Percentiles rank a stretch among this genome's conserved stretches.
Evolutionary conservation across 176 grass and related monocot species (phyloP).

Genomic region (Dendrocalamus sinicus): DNA sequence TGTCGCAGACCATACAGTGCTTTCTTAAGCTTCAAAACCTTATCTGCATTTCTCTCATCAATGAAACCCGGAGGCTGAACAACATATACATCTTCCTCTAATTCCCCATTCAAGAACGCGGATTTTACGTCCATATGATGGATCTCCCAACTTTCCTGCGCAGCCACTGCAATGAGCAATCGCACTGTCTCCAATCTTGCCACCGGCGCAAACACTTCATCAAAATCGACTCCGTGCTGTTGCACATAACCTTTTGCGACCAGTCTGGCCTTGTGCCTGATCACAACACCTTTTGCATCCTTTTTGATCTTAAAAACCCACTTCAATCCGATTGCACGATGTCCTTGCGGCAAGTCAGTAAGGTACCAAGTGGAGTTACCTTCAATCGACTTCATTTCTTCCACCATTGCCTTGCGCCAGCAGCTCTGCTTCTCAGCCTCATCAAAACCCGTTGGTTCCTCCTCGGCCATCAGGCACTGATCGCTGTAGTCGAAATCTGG

Average conservation of each 20-base stretch:
- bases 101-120: too few relatives aligned
- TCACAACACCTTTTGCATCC: neutral
- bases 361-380: neutral
- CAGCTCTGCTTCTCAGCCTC: rapidly evolving
- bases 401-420: neutral
- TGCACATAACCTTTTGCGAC: neutral
- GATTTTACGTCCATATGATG: too few relatives aligned
- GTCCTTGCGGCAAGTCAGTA: rapidly evolving
- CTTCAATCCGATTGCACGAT: neutral
- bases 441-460: neutral
- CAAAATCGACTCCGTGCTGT: neutral
- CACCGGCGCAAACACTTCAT: neutral
- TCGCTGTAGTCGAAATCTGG: neutral
- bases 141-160: too few relatives aligned
- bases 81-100: too few relatives aligned
- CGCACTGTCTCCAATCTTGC: neutral
- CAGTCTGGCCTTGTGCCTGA: neutral
- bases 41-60: neutral
- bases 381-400: neutral
- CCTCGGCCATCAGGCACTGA: rapidly evolving
- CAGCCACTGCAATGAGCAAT: too few relatives aligned
- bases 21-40: neutral
- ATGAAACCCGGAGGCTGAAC: neutral
- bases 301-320: neutral
- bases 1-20: neutral